A percentile compares a stretch with the other conserved stretches of the same genome.
phyloP scores from a whole-genome alignment of 1,284 basidiomycete species.

The Exobasidium rhododendri region DNA sequence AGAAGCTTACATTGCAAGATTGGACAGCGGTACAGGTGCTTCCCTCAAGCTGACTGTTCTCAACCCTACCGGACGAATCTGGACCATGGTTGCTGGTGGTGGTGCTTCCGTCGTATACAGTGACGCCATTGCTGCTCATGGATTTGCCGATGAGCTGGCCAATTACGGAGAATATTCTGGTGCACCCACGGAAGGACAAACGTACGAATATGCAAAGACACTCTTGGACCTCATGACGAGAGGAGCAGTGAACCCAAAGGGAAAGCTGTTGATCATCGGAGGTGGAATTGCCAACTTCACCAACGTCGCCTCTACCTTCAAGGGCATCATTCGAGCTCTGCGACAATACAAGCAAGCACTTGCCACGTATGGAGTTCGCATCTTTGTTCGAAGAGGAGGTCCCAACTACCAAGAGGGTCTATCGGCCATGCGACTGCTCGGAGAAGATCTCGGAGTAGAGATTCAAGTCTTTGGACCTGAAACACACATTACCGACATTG shows the following conservation, averaged over 20 bases:
- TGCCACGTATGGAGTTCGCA: constrained; percentile 48
- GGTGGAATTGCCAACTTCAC: constrained; percentile 99
- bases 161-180: constrained; percentile 99
- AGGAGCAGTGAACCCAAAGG: constrained; percentile 56
- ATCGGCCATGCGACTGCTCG: constrained; percentile 96
- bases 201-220: constrained; percentile 99
- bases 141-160: constrained; percentile 93
- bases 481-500: constrained; percentile 97
- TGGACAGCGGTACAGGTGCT: constrained; percentile 93
- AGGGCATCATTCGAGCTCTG: constrained; percentile 96
- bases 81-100: constrained; percentile 98
- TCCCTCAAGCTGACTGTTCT: constrained; percentile 96
- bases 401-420: constrained; percentile 99
- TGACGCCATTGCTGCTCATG: constrained; percentile 93
- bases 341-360: constrained; percentile 74
- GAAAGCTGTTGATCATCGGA: constrained; percentile 98
- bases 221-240: constrained; percentile 96
- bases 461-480: constrained; percentile 96
- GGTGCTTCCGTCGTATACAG: constrained; percentile 78
- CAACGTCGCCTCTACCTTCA: constrained; percentile 98
- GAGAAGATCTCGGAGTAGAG: constrained; percentile 93
- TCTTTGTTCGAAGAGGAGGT: constrained; percentile 91
- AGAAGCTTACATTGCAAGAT: constrained; percentile 98
- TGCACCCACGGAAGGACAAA: constrained; percentile 95
- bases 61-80: constrained; percentile 89